Percentiles rank a stretch among this genome's conserved stretches.
phyloP scores from a whole-genome alignment of 257 asterid genomes.

The Salvia rosmarinus region DNA sequence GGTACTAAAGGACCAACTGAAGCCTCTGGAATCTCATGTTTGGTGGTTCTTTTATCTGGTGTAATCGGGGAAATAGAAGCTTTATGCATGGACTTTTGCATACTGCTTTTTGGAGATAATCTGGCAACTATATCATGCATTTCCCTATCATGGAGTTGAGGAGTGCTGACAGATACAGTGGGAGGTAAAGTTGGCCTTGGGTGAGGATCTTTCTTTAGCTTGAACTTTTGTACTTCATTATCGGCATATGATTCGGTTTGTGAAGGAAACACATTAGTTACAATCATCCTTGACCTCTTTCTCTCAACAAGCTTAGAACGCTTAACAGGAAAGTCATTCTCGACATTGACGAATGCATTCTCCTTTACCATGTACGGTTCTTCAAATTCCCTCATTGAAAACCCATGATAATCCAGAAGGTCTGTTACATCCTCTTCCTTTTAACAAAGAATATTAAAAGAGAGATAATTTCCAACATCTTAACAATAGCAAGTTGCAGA shows the following conservation, averaged over 20 bases:
- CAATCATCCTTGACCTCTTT: slow-evolving; percentile 70
- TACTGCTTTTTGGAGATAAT: slow-evolving; percentile 53
- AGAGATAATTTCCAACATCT: slow-evolving; percentile 23
- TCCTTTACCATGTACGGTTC: slow-evolving; percentile 99
- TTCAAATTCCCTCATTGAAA: slow-evolving; percentile 79
- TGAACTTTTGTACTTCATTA: slow-evolving; percentile 38
- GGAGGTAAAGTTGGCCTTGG: slow-evolving; percentile 37
- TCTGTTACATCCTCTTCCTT: slow-evolving; percentile 86
- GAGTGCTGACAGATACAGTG: slow-evolving; percentile 42
- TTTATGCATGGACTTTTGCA: slow-evolving; percentile 37
- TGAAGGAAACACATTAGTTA: slow-evolving; percentile 62
- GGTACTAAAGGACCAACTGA: slow-evolving; percentile 43
- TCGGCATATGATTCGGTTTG: slow-evolving; percentile 40
- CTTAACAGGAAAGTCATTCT: slow-evolving; percentile 82
- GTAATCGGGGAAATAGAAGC: slow-evolving; percentile 32
- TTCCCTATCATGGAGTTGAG: slow-evolving; percentile 55
- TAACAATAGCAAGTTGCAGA: slow-evolving; percentile 24
- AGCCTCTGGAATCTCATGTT: slow-evolving; percentile 44
- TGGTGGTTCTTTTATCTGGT: slow-evolving; percentile 34
- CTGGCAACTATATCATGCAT: slow-evolving; percentile 52
- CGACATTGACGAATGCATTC: slow-evolving; percentile 65
- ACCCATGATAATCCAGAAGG: slow-evolving; percentile 81
- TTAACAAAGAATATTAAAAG: slow-evolving; percentile 27
- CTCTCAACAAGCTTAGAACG: slow-evolving; percentile 76
- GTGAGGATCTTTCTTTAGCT: slow-evolving; percentile 41